Evolutionary conservation across 495 filamentous ascomycete genomes (phyloP), one percentile per base, ranked within the genome.

Genomic region (Collariella sp.): DNA sequence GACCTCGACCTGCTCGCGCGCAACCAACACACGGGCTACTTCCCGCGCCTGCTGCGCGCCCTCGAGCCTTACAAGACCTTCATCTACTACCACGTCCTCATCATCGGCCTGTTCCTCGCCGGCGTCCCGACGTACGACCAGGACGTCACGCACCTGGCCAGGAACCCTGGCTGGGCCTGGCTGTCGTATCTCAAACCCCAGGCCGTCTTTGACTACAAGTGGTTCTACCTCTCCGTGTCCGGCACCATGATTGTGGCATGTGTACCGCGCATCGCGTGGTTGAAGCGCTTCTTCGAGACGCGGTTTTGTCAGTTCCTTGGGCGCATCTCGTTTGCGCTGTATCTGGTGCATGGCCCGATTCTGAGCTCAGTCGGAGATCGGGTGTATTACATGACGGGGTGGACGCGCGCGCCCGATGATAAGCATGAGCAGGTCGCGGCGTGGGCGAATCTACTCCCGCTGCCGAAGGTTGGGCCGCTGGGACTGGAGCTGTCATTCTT

Each of bases 301-400:
- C 69, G 70, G 5, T 67, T 84, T 33, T 82, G 80, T 41, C 83
- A 84, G 64, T 85, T 81, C 57, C 74, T 86, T 9, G 83, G 82
- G 44, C 76, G 79, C 53, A 75, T 86, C 57, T 83, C 81, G 0
- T 86, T 77, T 57, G 72, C 79, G 7, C 77, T 86, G n/a, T 86
- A 86, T 53, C 72, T 86, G 43, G 79, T 85, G 19, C 83, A 86
- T 59, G 81, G 80, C 1, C 79, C 80, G 2, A 75, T 86, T 43
- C 62, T 82, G 15, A 67, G 53, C 43, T 62, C 59, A 0, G 46
- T 76, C 10, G 73, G 73, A 44, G 69, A 72, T 56, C 63, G 69
- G 23, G 1, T 76, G 49, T 83, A 83, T 64, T 70, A 73, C 16
- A 78, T 75, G 19, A 67, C 70, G 9, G 81, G 81, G 5, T 79